These are phyloP conservation scores for Protomyces arabidopsidicola DNA, from an alignment of 1,139 yeast species.

Conservation along the genomic window DNA sequence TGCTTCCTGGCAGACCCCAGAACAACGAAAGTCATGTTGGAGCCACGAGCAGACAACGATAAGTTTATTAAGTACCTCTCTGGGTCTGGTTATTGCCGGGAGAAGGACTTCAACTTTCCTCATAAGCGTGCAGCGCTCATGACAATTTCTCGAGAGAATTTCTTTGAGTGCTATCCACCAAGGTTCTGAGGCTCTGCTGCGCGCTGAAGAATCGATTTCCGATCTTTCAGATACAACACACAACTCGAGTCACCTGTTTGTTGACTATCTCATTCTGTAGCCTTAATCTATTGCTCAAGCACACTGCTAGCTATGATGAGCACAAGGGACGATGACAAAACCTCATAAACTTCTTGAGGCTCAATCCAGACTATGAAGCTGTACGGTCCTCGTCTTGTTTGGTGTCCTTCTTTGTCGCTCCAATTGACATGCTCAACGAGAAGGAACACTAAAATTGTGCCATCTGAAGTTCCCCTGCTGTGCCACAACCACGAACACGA, in stretches of 20 bases:
- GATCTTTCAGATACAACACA: no score
- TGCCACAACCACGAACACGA: neutral
- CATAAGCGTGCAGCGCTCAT: constrained; percentile 36
- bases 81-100: constrained; percentile 30
- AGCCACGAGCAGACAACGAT: constrained; percentile 35
- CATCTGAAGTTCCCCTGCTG: neutral
- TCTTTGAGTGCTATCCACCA: constrained; percentile 27
- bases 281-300: no score
- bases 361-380: no score
- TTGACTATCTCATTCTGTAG: no score
- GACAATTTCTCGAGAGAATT: constrained; percentile 32
- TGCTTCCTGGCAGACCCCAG: constrained; percentile 34
- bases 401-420: no score
- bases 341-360: no score
- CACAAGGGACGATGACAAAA: no score
- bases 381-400: no score
- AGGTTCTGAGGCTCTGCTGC: neutral
- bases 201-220: neutral
- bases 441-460: no score
- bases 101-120: constrained; percentile 35
- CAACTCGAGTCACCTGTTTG: no score
- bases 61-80: constrained; percentile 33
- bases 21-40: constrained; percentile 33
- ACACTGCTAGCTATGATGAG: no score
- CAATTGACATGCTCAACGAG: no score